These are phyloP conservation scores for Daldinia childiae DNA, from an alignment of 495 filamentous ascomycete genomes.

Conservation along the genomic window DNA sequence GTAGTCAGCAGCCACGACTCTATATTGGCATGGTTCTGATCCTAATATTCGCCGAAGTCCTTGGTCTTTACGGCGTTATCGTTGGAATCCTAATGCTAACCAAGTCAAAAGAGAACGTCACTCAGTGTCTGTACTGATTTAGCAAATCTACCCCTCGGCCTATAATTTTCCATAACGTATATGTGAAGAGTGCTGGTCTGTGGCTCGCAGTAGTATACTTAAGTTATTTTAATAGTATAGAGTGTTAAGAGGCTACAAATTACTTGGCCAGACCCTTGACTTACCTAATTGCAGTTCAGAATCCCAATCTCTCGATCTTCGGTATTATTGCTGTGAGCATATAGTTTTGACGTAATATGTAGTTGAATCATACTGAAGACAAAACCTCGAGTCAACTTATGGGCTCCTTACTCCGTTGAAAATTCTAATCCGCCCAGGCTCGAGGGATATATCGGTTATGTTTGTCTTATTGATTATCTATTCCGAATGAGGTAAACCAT, in stretches of 20 bases:
- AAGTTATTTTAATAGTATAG: neutral
- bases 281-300: neutral
- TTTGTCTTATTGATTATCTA: constrained; percentile 43
- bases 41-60: constrained; percentile 90
- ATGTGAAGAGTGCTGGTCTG: neutral
- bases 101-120: constrained; percentile 47
- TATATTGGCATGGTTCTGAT: constrained; percentile 96
- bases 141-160: neutral
- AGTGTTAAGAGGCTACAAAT: constrained; percentile 4
- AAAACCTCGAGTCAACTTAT: neutral
- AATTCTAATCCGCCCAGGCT: neutral
- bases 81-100: constrained; percentile 56
- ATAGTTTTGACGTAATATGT: constrained; percentile 2
- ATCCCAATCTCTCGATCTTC: neutral
- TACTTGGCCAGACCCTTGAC: constrained; percentile 5
- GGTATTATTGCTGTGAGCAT: constrained; percentile 5
- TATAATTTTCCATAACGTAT: neutral
- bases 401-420: constrained; percentile 5
- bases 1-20: constrained; percentile 86
- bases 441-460: constrained; percentile 24
- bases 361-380: constrained; percentile 17
- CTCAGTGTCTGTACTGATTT: constrained; percentile 46
- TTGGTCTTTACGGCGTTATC: constrained; percentile 72
- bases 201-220: neutral
- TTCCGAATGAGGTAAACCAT: constrained; percentile 34